Evolutionary conservation across 2,329 filamentous ascomycete genomes (phyloP), one percentile per base, ranked within the genome.

Genomic region (Fulvia fulva): DNA sequence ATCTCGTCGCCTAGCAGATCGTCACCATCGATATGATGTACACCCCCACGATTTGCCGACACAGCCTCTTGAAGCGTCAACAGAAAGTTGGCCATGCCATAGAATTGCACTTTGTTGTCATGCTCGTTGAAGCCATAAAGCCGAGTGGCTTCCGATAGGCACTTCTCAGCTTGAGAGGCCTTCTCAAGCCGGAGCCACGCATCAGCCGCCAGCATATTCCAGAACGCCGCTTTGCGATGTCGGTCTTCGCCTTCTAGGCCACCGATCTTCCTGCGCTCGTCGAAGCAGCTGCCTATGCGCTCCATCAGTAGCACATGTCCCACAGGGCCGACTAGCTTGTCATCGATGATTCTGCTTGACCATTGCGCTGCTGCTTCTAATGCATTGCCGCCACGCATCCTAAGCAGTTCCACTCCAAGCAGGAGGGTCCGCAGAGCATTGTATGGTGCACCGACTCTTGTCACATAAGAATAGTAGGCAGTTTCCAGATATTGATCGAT

Each of bases 401-500:
- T 87, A 2, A 97, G 79, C 1, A 99, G 83, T 72, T 99, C 95
- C 25, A 94, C 79, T 0, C 87, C 85, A 0, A 97, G 77, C 0
- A 87, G 77, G 8, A 96, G 79, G 61, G 87, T 89, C 11, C 95
- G 88, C 16, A 95, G 76, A 0, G 92, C 89, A 54, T 90, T 88
- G 68, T 91, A 93, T 0, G 90, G 85, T 25, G 88, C 84, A 49
- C 83, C 87, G 68, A 90, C 96, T 50, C 93, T 85, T 16, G 91
- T 93, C 52, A 91, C 84, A 72, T 97, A 99, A 0, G 91, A 96
- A 74, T 99, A 97, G 57, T 87, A 88, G 0, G 93, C 90, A 2
- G 90, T 89, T 69, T 97, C 93, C 12, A 99, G 82, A 83, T 94
- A 90, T 65, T 90, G 84, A 67, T 95, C 90, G 41, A 97, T 83